These are phyloP conservation scores for Coemansia guatemalensis DNA, from an alignment of 192 early-diverging fungal species.

Conservation along the genomic window DNA sequence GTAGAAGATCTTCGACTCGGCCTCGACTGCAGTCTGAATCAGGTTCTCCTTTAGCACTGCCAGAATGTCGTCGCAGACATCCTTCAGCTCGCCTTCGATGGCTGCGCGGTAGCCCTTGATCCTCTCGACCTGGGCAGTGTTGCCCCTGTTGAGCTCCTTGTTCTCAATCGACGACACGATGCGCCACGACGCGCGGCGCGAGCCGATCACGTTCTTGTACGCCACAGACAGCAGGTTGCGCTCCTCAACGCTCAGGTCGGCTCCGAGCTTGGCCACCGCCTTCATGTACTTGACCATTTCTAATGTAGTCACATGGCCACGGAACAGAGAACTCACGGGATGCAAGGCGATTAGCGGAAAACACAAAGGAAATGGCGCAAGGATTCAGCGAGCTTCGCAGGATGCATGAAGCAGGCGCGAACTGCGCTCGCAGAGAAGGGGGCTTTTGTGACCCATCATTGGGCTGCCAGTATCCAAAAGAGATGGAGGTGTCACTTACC, in stretches of 20 bases:
- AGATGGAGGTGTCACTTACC: conserved; percentile 63
- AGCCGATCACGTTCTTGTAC: conserved; percentile 99
- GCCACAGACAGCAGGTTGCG: conserved; percentile 98
- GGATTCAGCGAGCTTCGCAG: conserved; percentile 5
- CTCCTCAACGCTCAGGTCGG: conserved; percentile 96
- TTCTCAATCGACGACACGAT: conserved; percentile 99
- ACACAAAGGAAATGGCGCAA: not conserved
- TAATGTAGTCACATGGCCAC: conserved; percentile 41
- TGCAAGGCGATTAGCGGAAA: conserved; percentile 17
- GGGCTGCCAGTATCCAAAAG: not conserved
- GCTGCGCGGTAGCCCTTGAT: conserved; percentile 93
- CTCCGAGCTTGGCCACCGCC: conserved; percentile 83
- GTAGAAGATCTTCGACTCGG: conserved; percentile 99
- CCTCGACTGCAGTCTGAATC: conserved; percentile 86
- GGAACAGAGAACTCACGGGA: conserved; percentile 23
- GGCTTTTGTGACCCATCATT: not conserved
- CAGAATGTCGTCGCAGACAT: conserved; percentile 96
- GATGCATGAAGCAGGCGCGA: conserved; percentile 16
- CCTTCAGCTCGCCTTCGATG: conserved; percentile 93
- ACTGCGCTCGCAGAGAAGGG: not conserved
- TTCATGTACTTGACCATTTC: conserved; percentile 90
- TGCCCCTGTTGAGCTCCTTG: conserved; percentile 97
- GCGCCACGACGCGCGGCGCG: conserved; percentile 98
- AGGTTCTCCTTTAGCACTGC: conserved; percentile 86
- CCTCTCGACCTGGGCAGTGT: conserved; percentile 84